These are phyloP conservation scores for Mrakia hoshinonis DNA, from an alignment of 768 basidiomycete species.

Conservation along the genomic window DNA sequence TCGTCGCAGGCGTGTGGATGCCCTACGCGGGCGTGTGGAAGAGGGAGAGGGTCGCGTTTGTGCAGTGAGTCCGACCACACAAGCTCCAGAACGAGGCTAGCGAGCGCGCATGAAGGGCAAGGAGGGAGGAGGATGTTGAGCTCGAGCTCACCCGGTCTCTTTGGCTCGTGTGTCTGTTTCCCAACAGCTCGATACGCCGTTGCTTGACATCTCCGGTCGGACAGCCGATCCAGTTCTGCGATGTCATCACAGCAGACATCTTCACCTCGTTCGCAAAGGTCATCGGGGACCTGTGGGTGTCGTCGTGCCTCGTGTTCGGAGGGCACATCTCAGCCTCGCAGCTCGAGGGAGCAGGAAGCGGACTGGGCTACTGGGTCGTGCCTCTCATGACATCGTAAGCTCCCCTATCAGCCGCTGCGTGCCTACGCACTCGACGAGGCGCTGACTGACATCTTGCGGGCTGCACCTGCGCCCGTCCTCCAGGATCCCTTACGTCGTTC, in stretches of 20 bases:
- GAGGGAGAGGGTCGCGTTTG: conserved; percentile 64
- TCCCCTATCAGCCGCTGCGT: neutral
- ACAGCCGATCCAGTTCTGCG: conserved; percentile 69
- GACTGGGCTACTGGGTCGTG: conserved; percentile 63
- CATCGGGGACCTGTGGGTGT: conserved; percentile 86
- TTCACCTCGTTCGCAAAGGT: conserved; percentile 96
- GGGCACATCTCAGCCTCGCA: conserved; percentile 59
- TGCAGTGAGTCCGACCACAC: conserved; percentile 52
- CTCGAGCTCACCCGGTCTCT: neutral
- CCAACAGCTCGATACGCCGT: conserved; percentile 57
- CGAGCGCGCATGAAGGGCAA: neutral
- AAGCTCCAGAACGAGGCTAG: neutral
- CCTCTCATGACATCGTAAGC: conserved; percentile 79
- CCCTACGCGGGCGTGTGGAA: conserved; percentile 63
- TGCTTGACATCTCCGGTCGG: conserved; percentile 60
- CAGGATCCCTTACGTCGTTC: conserved; percentile 80
- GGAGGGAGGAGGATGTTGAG: neutral
- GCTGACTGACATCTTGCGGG: no score
- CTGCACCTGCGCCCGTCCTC: neutral
- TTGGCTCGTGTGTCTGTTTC: neutral
- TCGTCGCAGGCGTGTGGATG: conserved; percentile 53
- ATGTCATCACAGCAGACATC: conserved; percentile 89
- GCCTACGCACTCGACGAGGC: neutral
- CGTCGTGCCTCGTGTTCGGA: conserved; percentile 73
- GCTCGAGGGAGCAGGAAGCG: conserved; percentile 50